Evolutionary conservation across 2,329 filamentous ascomycete species (phyloP).

Genomic region (Trichoderma sp.): DNA sequence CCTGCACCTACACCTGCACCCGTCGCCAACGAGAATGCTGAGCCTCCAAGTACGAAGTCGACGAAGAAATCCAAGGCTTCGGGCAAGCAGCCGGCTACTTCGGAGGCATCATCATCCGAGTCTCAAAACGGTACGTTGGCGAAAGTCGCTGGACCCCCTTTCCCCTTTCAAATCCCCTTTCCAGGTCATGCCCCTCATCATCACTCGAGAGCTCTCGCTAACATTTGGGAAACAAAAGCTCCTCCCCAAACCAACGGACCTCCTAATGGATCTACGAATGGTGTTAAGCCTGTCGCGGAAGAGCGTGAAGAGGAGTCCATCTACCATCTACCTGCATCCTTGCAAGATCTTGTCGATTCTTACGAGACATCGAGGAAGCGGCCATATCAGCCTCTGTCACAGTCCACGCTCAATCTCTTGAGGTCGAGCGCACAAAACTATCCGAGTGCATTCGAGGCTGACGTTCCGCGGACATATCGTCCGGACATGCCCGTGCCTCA

Average conservation of each 20-base stretch:
- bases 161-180: background rate
- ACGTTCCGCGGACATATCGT: constrained; percentile 80
- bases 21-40: constrained; percentile 34
- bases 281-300: constrained; percentile 50
- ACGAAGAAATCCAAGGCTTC: constrained; percentile 48
- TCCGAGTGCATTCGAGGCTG: constrained; percentile 76
- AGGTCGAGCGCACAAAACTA: constrained; percentile 71
- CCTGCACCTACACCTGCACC: constrained; percentile 38
- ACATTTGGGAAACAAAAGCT: constrained; percentile 34
- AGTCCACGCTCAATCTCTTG: constrained; percentile 73
- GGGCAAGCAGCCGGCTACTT: constrained; percentile 48
- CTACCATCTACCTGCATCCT: constrained; percentile 85
- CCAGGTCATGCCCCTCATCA: background rate
- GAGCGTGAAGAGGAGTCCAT: constrained; percentile 72
- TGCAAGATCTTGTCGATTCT: constrained; percentile 88
- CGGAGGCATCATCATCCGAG: constrained; percentile 45
- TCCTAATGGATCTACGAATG: constrained; percentile 57
- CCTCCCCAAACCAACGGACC: constrained; percentile 36
- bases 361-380: constrained; percentile 82
- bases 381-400: constrained; percentile 61
- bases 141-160: background rate
- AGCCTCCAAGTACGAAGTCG: constrained; percentile 37
- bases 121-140: constrained; percentile 48
- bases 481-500: constrained; percentile 77
- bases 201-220: constrained; percentile 8